phyloP scores from a whole-genome alignment of 1,284 basidiomycete species.

The Moesziomyces parantarcticus region DNA sequence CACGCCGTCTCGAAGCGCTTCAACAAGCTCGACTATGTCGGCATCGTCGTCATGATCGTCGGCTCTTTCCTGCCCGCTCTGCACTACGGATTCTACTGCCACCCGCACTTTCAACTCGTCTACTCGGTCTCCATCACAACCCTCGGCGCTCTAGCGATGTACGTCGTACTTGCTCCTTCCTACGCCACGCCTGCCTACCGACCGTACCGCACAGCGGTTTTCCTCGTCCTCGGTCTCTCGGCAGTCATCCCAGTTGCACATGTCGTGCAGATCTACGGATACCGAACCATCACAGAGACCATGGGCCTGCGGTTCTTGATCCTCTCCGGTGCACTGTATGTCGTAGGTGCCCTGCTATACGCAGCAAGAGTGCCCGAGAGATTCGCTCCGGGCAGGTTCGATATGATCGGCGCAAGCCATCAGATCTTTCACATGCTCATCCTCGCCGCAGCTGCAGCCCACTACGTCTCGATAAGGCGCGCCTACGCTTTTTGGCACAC shows the following conservation, averaged over 20 bases:
- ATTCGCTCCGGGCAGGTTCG: slow-evolving; percentile 80
- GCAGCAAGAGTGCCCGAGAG: slow-evolving; percentile 85
- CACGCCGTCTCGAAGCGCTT: slow-evolving; percentile 70
- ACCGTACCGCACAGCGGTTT: slow-evolving; percentile 81
- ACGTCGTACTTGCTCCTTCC: slow-evolving; percentile 81
- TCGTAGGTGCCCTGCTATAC: slow-evolving; percentile 57
- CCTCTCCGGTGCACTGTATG: slow-evolving; percentile 55
- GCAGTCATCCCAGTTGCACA: slow-evolving; percentile 80
- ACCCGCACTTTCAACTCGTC: slow-evolving; percentile 47
- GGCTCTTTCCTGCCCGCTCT: slow-evolving; percentile 77
- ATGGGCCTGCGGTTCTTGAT: slow-evolving; percentile 59
- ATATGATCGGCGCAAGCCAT: slow-evolving; percentile 73
- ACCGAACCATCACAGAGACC: slow-evolving; percentile 49
- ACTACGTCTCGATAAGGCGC: slow-evolving; percentile 72
- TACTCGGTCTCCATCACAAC: slow-evolving; percentile 71
- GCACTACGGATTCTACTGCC: slow-evolving; percentile 65
- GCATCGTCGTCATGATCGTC: slow-evolving; percentile 74
- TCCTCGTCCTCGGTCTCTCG: slow-evolving; percentile 81
- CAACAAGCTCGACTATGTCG: slow-evolving; percentile 66
- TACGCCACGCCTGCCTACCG: slow-evolving; percentile 82
- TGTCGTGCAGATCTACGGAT: slow-evolving; percentile 71
- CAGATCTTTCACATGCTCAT: slow-evolving; percentile 81
- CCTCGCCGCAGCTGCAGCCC: slow-evolving; percentile 79
- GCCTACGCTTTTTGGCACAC: slow-evolving; percentile 66
- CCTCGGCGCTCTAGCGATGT: slow-evolving; percentile 77